Conservation (phyloP, 345 rosid genomes). For the Brassica incana region DNA sequence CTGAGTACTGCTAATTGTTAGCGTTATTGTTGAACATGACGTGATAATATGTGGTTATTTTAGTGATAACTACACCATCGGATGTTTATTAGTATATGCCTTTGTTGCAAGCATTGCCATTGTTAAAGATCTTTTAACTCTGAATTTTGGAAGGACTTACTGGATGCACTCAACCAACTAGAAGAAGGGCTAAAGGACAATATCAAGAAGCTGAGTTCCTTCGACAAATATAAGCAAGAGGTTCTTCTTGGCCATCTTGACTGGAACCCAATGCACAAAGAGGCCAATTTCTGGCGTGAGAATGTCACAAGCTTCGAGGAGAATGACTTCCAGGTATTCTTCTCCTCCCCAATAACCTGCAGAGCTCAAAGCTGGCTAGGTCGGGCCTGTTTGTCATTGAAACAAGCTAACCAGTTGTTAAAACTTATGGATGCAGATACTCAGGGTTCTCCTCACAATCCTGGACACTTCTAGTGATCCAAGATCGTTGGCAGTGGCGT, state of each 20-base stretch:
- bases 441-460: slow-evolving; percentile 87
- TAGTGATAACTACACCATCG: neutral
- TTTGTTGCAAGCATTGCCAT: slow-evolving; percentile 4
- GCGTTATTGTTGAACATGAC: neutral
- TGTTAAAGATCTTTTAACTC: neutral
- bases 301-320: slow-evolving; percentile 81
- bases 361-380: neutral
- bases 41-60: neutral
- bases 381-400: neutral
- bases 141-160: slow-evolving; percentile 57
- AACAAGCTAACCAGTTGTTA: slow-evolving; percentile 2
- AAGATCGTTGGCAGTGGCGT: slow-evolving; percentile 83
- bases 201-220: slow-evolving; percentile 86
- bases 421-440: slow-evolving; percentile 56
- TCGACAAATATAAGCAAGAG: slow-evolving; percentile 94
- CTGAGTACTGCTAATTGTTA: neutral
- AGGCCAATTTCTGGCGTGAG: slow-evolving; percentile 91
- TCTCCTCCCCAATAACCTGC: neutral
- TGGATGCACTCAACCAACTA: slow-evolving; percentile 81
- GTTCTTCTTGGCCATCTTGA: slow-evolving; percentile 94
- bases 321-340: slow-evolving; percentile 86
- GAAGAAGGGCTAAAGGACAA: slow-evolving; percentile 83
- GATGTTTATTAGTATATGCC: slow-evolving; percentile 1
- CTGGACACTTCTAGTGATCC: slow-evolving; percentile 88
- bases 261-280: slow-evolving; percentile 99